Percentiles rank a stretch among this genome's conserved stretches.
Evolutionary conservation across 495 filamentous ascomycete genomes (phyloP).

Genomic region (Gamarada debralockiae): DNA sequence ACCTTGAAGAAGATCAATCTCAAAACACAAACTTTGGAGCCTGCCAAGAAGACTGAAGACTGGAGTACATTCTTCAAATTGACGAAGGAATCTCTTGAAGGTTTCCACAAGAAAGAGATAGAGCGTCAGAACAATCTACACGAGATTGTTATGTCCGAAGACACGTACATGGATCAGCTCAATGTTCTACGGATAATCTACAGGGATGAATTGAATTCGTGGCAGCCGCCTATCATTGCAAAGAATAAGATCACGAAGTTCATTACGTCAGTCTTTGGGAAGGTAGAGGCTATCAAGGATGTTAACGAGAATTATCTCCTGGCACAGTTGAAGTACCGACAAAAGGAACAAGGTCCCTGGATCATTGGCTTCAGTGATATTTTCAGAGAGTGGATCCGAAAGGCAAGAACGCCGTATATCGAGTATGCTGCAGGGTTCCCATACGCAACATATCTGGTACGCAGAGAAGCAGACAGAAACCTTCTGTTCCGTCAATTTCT

Average conservation of each 20-base stretch:
- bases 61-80: conserved; percentile 92
- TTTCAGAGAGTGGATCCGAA: conserved; percentile 97
- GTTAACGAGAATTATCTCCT: conserved; percentile 95
- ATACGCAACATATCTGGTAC: conserved; percentile 74
- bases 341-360: conserved; percentile 95
- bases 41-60: conserved; percentile 67
- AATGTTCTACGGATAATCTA: conserved; percentile 82
- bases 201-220: conserved; percentile 69
- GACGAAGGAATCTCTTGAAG: conserved; percentile 67
- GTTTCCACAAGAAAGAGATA: conserved; percentile 77
- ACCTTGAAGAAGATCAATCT: conserved; percentile 94
- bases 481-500: conserved; percentile 83
- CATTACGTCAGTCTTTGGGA: conserved; percentile 81
- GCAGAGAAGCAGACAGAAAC: conserved; percentile 82
- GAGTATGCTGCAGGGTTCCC: conserved; percentile 90
- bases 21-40: conserved; percentile 62
- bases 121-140: conserved; percentile 92
- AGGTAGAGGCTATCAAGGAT: conserved; percentile 80
- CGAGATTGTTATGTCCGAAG: conserved; percentile 93
- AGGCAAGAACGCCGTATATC: conserved; percentile 83
- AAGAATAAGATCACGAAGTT: conserved; percentile 73
- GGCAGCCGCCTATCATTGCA: conserved; percentile 77
- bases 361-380: conserved; percentile 94
- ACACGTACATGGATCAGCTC: conserved; percentile 82
- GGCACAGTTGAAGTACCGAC: conserved; percentile 93